Conservation (phyloP, 805 yeast species). For the Nakazawaea sp. region DNA sequence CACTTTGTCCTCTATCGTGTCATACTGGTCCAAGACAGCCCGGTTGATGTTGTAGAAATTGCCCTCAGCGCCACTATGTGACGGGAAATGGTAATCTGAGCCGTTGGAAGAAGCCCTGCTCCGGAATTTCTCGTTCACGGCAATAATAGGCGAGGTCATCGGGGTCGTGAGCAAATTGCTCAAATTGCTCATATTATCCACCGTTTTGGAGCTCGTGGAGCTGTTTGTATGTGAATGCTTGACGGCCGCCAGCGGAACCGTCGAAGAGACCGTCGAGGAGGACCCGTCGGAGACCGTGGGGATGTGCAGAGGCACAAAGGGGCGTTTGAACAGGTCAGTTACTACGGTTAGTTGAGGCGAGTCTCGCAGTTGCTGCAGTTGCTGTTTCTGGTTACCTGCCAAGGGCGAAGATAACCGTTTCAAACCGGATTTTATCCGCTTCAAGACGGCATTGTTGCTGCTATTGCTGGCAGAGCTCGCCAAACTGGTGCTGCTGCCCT, state of each 20-base stretch:
- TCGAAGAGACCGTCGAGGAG: conserved; percentile 3
- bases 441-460: conserved; percentile 3
- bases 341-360: background rate
- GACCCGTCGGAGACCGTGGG: conserved; percentile 7
- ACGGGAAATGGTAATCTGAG: conserved; percentile 2
- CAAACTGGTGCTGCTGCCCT: conserved; percentile 6
- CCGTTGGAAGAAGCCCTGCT: conserved; percentile 2
- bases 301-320: conserved; percentile 3
- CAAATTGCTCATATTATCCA: background rate
- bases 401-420: conserved; percentile 5
- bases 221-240: conserved; percentile 8
- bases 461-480: background rate
- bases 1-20: conserved; percentile 8
- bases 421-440: conserved; percentile 7
- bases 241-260: background rate
- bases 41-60: background rate
- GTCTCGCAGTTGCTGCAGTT: background rate
- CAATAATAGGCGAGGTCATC: conserved; percentile 8
- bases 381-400: background rate
- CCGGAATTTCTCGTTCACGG: conserved; percentile 9
- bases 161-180: conserved; percentile 1
- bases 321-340: conserved; percentile 6
- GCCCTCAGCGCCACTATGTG: background rate
- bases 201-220: background rate
- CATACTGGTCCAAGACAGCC: conserved; percentile 4